Base-by-base conservation (phyloP, 208 protist species). In the Wallacemonas sp. region DNA sequence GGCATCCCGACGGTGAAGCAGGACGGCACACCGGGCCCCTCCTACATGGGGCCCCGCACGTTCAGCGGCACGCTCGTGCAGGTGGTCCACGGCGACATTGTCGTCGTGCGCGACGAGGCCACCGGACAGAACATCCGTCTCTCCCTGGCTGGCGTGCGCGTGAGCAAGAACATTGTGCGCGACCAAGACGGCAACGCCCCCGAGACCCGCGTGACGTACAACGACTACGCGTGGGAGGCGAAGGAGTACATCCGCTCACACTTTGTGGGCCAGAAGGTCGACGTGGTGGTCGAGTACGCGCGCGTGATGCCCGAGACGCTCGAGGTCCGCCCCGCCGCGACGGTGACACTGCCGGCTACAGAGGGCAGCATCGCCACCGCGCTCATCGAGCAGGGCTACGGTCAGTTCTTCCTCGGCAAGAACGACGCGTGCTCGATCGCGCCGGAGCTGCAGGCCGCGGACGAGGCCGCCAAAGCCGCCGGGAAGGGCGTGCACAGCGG, bases 191-290 rank as follows among this genome's bases (percentile, higher is more conserved):
- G 88, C 48, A 79, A 86, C 63, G 67, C 83, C 8, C 81, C 87
- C 44, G 92, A 97, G 64, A 82, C 84, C 10, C 87, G 84, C 62
- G 81, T 95, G 28, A 92, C 75, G 38, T 97, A 97, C 80, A 76
- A 79, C 61, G 85, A 94, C 65, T 95, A 89, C 74, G 71, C 91
- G 26, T 97, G 88, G 89, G 89, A 95, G 75, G 87, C 88, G 36
- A 76, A 82, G 46, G 93, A 97, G 65, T 91, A 94, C 57, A 55
- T 97, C 36, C 86, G 93, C 42, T 77, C 57, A 18, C 82, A 81
- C 59, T 94, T 86, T 66, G 86, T 96, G 69, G 93, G 93, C 2
- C 57, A 81, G 45, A 81, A 72, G 44, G 93, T 97, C 20, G 38
- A 41, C 28, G 93, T 96, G 16, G 20, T 74, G 12, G 87, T 96